These are phyloP conservation scores for Alnus glutinosa DNA, from an alignment of 306 rosid species.

Conservation along the genomic window DNA sequence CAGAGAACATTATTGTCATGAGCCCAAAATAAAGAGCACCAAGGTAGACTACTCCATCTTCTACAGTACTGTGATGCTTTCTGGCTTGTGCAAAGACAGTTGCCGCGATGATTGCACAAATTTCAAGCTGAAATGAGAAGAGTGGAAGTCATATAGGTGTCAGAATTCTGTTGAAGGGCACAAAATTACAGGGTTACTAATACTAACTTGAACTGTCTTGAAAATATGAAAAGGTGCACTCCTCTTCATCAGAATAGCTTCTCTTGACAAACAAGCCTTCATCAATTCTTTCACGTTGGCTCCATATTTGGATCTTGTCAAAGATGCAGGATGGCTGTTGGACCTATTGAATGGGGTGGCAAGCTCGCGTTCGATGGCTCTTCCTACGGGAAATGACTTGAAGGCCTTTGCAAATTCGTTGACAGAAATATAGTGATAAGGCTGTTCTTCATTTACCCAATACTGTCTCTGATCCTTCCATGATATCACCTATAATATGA, in stretches of 20 bases:
- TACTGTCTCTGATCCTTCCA: slow-evolving; percentile 51
- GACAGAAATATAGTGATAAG: slow-evolving; percentile 27
- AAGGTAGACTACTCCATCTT: slow-evolving; percentile 29
- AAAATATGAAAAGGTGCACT: slow-evolving; percentile 43
- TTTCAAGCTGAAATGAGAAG: slow-evolving; percentile 24
- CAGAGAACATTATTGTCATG: slow-evolving; percentile 32
- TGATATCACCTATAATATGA: slow-evolving; percentile 32
- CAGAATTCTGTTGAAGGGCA: neutral
- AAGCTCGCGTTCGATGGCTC: slow-evolving; percentile 37
- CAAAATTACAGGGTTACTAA: neutral
- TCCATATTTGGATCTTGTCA: slow-evolving; percentile 37
- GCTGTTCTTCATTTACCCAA: slow-evolving; percentile 33
- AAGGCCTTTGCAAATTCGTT: slow-evolving; percentile 41
- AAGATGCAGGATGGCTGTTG: slow-evolving; percentile 40
- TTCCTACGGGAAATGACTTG: slow-evolving; percentile 39
- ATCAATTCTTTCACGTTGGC: slow-evolving; percentile 31
- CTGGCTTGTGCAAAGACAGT: slow-evolving; percentile 36
- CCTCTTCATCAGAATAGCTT: slow-evolving; percentile 44
- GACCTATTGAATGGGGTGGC: slow-evolving; percentile 42
- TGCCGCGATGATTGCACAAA: slow-evolving; percentile 29
- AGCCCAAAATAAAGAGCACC: slow-evolving; percentile 33
- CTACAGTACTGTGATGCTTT: slow-evolving; percentile 28
- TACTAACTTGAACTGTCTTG: slow-evolving; percentile 27
- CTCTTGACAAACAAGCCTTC: slow-evolving; percentile 38
- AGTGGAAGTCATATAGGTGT: neutral